Evolutionary conservation across 2,329 filamentous ascomycete genomes (phyloP), one percentile per base, ranked within the genome.

Genomic region (Colletotrichum sublineola): DNA sequence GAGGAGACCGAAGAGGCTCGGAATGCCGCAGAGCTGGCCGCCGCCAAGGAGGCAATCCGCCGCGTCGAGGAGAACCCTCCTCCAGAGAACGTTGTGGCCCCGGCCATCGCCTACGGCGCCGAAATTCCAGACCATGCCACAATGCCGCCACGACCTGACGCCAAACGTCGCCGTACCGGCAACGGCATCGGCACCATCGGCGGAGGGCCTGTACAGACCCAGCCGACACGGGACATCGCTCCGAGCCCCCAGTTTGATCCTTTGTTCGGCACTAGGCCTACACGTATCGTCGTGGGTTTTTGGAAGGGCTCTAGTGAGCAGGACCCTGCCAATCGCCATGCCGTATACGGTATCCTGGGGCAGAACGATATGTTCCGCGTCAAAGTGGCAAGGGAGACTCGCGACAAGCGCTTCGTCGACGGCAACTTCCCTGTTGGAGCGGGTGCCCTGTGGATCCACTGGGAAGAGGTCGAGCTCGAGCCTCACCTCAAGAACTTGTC

Each of bases 321-420:
- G 0, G 79, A 85, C 2, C 77, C 82, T 2, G 80, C 81, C 15
- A 85, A 91, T 76, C 88, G 89, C 64, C 90, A 92, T 75, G 90
- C 89, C 0, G 88, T 91, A 0, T 89, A 88, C 66, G 90, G 90
- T 4, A 90, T 92, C 14, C 79, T 92, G 0, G 89, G 89, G 0
- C 85, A 86, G 24, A 90, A 90, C 67, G 89, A 91, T 74, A 91
- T 90, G 86, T 91, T 92, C 77, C 83, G 90, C 0, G 88, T 91
- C 66, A 91, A 91, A 77, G 83, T 92, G 0, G 85, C 89, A 0
- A 83, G 87, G 7, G 85, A 90, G 75, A 91, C 89, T 0, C 86
- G 89, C 3, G 89, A 91, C 75, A 90, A 90, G 3, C 86, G 88
- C 0, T 85, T 84, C 40, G 81, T 90, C 1, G 83, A 88, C 42